phyloP scores from a whole-genome alignment of 805 yeast species.

The Jamesozyma hellenica region DNA sequence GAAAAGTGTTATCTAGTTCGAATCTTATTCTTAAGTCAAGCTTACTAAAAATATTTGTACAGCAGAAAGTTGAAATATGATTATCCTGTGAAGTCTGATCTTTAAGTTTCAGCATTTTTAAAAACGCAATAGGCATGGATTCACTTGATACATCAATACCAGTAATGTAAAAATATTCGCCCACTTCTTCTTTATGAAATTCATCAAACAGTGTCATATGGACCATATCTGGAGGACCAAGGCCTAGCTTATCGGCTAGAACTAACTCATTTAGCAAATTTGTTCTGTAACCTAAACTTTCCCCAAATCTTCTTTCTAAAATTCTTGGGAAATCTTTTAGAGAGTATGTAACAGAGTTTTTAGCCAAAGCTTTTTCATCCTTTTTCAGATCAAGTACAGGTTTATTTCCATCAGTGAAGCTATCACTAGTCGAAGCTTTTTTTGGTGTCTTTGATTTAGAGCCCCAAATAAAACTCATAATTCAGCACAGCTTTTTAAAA shows the following conservation, averaged over 20 bases:
- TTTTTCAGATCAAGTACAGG: background rate
- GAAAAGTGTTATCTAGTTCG: constrained; percentile 26
- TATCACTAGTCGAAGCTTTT: background rate
- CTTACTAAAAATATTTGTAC: constrained; percentile 63
- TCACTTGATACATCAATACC: constrained; percentile 40
- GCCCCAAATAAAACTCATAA: constrained; percentile 11
- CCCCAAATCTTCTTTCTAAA: constrained; percentile 24
- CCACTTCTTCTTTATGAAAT: constrained; percentile 35
- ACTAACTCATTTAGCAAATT: constrained; percentile 13
- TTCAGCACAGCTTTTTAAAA: background rate
- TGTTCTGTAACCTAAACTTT: constrained; percentile 23
- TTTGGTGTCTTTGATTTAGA: constrained; percentile 4
- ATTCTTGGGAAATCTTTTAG: constrained; percentile 21
- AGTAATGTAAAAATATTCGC: constrained; percentile 39
- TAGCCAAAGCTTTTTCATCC: background rate
- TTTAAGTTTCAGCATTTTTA: constrained; percentile 31
- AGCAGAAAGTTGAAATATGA: constrained; percentile 42
- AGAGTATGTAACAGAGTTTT: background rate
- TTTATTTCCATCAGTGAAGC: background rate
- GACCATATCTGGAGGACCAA: constrained; percentile 67
- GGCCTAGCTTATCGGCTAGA: constrained; percentile 27
- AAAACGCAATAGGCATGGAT: constrained; percentile 39
- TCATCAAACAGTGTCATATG: constrained; percentile 36
- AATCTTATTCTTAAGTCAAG: constrained; percentile 66
- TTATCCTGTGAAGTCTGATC: constrained; percentile 13